A percentile compares a stretch with the other conserved stretches of the same genome.
Evolutionary conservation across 2,329 filamentous ascomycete species (phyloP).

Genomic region (Penicillium sp.): DNA sequence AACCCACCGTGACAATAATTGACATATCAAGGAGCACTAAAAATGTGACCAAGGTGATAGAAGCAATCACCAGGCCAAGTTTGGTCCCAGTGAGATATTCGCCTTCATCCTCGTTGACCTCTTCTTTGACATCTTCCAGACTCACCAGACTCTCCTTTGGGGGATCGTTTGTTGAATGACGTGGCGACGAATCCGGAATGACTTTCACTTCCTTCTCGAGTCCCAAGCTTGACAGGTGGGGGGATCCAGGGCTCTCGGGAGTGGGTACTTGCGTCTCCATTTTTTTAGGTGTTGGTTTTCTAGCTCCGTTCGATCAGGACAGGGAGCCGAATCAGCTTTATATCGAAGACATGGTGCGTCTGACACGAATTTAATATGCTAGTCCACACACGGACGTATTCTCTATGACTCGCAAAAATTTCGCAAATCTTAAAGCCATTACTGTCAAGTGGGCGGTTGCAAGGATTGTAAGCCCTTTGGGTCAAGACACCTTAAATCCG

Average conservation of each 20-base stretch:
- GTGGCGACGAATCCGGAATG: not conserved
- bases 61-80: slow-evolving; percentile 7
- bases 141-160: not conserved
- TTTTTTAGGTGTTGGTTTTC: not conserved
- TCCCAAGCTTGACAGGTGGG: not conserved
- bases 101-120: not conserved
- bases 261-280: not conserved
- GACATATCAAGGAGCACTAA: slow-evolving; percentile 16
- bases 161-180: not conserved
- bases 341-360: not conserved
- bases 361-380: not conserved
- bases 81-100: slow-evolving; percentile 15
- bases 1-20: slow-evolving; percentile 19
- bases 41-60: slow-evolving; percentile 14
- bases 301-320: not conserved
- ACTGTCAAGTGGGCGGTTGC: not conserved
- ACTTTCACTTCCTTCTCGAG: not conserved
- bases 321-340: not conserved
- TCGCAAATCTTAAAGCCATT: not conserved
- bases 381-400: not conserved
- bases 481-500: not conserved
- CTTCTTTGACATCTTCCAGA: not conserved
- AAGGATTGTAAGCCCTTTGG: not conserved
- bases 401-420: not conserved
- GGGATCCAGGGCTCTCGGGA: not conserved